These are phyloP conservation scores for Podospora sp. DNA, from an alignment of 495 filamentous ascomycete species.

Conservation along the genomic window DNA sequence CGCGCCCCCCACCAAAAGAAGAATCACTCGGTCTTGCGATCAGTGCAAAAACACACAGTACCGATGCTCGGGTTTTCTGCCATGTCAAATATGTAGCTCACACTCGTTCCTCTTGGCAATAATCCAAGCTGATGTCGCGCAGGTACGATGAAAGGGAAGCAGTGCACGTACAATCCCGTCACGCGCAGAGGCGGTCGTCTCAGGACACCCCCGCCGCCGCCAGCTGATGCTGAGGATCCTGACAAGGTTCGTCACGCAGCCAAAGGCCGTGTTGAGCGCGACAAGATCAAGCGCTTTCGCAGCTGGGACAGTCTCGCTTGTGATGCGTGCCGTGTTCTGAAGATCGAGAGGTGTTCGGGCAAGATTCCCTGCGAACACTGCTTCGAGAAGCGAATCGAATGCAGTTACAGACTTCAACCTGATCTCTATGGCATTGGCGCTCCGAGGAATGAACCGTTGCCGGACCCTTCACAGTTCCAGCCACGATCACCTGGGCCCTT, in stretches of 20 bases:
- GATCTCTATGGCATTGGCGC: not conserved
- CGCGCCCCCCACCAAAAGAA: not conserved
- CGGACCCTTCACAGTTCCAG: not conserved
- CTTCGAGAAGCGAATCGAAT: slow-evolving; percentile 24
- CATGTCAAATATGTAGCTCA: slow-evolving; percentile 27
- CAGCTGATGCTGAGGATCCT: slow-evolving; percentile 10
- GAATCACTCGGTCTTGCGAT: slow-evolving; percentile 29
- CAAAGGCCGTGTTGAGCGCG: not conserved
- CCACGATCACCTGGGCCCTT: not conserved
- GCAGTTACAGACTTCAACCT: slow-evolving; percentile 23
- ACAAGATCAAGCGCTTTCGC: slow-evolving; percentile 15
- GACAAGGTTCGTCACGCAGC: slow-evolving; percentile 19
- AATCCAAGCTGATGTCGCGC: not conserved
- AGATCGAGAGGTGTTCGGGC: slow-evolving; percentile 22
- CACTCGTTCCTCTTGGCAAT: not conserved
- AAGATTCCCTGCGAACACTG: slow-evolving; percentile 28
- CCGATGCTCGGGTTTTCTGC: slow-evolving; percentile 28
- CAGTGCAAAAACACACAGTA: slow-evolving; percentile 18
- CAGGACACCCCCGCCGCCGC: slow-evolving; percentile 27
- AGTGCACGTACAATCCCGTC: slow-evolving; percentile 27
- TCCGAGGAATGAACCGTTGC: not conserved
- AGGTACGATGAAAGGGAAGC: slow-evolving; percentile 21
- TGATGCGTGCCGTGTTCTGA: slow-evolving; percentile 23
- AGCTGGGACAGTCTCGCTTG: slow-evolving; percentile 29
- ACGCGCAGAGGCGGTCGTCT: slow-evolving; percentile 21